Conservation (phyloP, 306 rosid genomes). For the Ormosia emarginata region DNA sequence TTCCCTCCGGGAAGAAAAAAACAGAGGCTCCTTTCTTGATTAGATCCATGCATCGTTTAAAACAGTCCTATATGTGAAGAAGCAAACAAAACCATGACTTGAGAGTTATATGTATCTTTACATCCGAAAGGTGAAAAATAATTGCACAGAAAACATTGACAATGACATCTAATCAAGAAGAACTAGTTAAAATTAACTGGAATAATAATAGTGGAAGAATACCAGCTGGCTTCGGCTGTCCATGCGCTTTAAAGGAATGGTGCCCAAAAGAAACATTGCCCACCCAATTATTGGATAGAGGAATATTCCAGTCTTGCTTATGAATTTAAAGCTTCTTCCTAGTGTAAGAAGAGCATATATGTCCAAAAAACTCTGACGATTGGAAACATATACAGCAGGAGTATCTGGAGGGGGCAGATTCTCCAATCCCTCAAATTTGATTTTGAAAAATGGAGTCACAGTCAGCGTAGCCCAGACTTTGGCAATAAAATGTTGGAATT, state of each 20-base stretch:
- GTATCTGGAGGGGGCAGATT: constrained; percentile 73
- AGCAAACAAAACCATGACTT: constrained; percentile 1
- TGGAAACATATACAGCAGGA: constrained; percentile 92
- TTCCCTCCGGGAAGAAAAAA: constrained; percentile 96
- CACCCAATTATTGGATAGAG: constrained; percentile 87
- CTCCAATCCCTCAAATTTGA: constrained; percentile 75
- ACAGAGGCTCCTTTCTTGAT: constrained; percentile 82
- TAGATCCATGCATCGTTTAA: constrained; percentile 82
- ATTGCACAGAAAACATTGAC: not conserved
- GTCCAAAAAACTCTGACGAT: constrained; percentile 96
- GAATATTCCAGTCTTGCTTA: constrained; percentile 96
- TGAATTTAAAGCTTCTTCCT: constrained; percentile 86
- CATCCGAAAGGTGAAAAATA: not conserved
- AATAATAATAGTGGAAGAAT: constrained; percentile 24
- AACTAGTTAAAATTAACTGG: constrained; percentile 3
- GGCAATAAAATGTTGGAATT: constrained; percentile 66
- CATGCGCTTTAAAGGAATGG: constrained; percentile 86
- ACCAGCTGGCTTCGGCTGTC: constrained; percentile 96
- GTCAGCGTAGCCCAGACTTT: constrained; percentile 74
- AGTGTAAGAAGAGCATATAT: constrained; percentile 82
- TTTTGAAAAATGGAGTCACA: constrained; percentile 61
- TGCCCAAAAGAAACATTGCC: constrained; percentile 93
- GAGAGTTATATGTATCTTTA: not conserved
- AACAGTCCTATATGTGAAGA: constrained; percentile 62
- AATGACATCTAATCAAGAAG: constrained; percentile 12